phyloP scores from a whole-genome alignment of 1,139 yeast species.

The Petasospora fabianii region DNA sequence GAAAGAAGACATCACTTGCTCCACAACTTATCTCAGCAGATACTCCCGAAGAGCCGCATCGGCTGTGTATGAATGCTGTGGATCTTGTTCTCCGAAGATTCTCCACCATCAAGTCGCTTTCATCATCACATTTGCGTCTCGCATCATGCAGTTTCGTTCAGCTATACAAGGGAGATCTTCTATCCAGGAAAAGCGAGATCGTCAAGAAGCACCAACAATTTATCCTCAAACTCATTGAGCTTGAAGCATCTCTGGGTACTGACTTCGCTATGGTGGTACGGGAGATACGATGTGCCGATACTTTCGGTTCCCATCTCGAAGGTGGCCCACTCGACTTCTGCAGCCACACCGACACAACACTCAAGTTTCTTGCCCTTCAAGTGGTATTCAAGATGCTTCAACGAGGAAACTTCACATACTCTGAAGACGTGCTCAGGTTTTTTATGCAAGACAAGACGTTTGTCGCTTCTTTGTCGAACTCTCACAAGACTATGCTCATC shows the following conservation, averaged over 20 bases:
- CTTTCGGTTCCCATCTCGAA: not conserved
- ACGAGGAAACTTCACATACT: constrained; percentile 6
- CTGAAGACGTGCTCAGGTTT: constrained; percentile 11
- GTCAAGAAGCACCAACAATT: constrained; percentile 20
- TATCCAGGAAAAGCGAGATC: constrained; percentile 7
- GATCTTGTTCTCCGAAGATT: constrained; percentile 19
- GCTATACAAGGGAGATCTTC: constrained; percentile 16
- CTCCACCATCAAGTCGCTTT: constrained; percentile 11
- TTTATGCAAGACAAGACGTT: constrained; percentile 8
- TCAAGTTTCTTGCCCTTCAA: constrained; percentile 22
- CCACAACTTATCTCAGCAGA: constrained; percentile 6
- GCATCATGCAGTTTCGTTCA: constrained; percentile 23
- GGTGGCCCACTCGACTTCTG: not conserved
- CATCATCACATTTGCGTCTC: constrained; percentile 20
- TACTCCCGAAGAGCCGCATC: constrained; percentile 18
- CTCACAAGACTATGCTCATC: constrained; percentile 16
- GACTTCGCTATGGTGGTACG: constrained; percentile 10
- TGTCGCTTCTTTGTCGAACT: not conserved
- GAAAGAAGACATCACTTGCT: constrained; percentile 4
- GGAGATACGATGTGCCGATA: constrained; percentile 12
- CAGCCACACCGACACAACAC: constrained; percentile 1
- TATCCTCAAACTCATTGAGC: constrained; percentile 22
- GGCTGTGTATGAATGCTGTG: constrained; percentile 22
- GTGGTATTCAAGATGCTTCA: constrained; percentile 22
- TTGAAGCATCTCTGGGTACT: constrained; percentile 16